Evolutionary conservation across 1,284 basidiomycete species (phyloP).

Genomic region (Earliella scabrosa): DNA sequence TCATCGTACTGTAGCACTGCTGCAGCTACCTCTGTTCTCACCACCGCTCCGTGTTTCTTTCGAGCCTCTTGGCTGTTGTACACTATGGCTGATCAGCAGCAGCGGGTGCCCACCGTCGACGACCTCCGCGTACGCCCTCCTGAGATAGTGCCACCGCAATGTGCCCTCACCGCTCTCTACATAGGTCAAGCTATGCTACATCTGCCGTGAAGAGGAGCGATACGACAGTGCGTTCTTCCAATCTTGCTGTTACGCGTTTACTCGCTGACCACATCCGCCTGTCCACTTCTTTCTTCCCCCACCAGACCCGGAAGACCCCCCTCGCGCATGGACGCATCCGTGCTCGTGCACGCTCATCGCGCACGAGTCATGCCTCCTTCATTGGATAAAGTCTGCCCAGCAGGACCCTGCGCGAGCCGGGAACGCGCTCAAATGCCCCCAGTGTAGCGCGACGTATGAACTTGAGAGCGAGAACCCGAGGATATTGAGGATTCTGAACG

Average conservation of each 20-base stretch:
- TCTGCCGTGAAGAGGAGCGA: conserved; percentile 74
- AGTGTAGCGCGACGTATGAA: conserved; percentile 69
- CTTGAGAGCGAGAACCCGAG: conserved; percentile 64
- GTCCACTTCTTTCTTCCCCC: not conserved
- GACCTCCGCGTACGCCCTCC: not conserved
- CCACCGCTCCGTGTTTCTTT: not conserved
- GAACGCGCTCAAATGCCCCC: conserved; percentile 78
- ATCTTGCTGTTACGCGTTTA: not conserved
- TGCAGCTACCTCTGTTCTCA: not conserved
- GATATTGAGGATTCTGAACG: conserved; percentile 52
- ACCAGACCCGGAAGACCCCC: conserved; percentile 48
- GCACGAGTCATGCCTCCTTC: conserved; percentile 76
- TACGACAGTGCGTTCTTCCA: conserved; percentile 49
- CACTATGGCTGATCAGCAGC: not conserved
- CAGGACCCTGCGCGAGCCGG: conserved; percentile 50
- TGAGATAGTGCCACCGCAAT: no score
- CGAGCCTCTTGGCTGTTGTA: not conserved
- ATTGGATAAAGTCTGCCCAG: conserved; percentile 76
- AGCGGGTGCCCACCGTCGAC: not conserved
- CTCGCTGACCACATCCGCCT: not conserved
- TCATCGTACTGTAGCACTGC: no score
- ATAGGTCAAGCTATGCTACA: conserved; percentile 79
- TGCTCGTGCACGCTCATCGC: conserved; percentile 80
- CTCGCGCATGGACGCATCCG: conserved; percentile 73
- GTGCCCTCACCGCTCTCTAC: no score